Evolutionary conservation across 305 asterid species (phyloP).

Genomic region (Solanum hybrid): DNA sequence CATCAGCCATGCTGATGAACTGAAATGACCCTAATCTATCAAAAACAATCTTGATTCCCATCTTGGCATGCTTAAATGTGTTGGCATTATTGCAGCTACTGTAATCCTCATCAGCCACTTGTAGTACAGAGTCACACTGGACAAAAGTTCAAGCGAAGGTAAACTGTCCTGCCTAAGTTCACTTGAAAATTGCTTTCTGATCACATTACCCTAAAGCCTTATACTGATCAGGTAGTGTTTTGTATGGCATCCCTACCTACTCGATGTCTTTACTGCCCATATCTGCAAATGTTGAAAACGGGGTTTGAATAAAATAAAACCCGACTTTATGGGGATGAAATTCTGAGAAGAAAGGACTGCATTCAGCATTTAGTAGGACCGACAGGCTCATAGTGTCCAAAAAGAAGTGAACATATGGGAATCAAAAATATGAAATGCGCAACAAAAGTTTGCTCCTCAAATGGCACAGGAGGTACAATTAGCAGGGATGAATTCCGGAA

Average conservation of each 20-base stretch:
- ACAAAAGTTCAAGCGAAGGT: neutral
- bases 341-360: neutral
- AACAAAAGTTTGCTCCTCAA: neutral
- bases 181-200: neutral
- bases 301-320: neutral
- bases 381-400: neutral
- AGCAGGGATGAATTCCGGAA: neutral
- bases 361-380: neutral
- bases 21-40: neutral
- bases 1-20: neutral
- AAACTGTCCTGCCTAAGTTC: neutral
- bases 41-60: neutral
- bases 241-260: neutral
- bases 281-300: neutral
- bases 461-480: neutral
- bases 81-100: neutral
- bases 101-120: neutral
- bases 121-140: neutral
- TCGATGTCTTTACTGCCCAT: neutral
- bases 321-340: neutral
- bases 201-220: neutral
- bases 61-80: constrained; percentile 3
- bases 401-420: neutral
- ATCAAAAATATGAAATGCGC: neutral
- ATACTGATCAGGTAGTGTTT: neutral